Evolutionary conservation across 176 grass and related monocot genomes (phyloP).

Genomic region (Zea luxurians): DNA sequence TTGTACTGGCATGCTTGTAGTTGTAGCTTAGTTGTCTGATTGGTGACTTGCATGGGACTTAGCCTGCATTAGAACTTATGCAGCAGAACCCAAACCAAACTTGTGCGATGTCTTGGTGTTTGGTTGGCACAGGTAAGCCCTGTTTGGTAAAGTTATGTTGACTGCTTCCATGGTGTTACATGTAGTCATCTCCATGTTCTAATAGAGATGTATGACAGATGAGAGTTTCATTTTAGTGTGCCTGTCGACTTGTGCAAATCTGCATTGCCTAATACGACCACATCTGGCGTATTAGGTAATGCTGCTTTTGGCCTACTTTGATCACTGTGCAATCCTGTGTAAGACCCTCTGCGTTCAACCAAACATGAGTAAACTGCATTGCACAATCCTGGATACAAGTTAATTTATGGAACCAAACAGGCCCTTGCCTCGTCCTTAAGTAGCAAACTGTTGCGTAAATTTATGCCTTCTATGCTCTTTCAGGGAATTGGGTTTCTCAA

Average conservation of each 20-base stretch:
- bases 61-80: neutral
- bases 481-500: conserved; percentile 99
- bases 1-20: neutral
- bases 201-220: no score
- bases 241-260: neutral
- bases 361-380: neutral
- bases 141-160: no score
- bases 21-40: neutral
- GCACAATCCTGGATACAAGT: neutral
- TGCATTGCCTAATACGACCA: neutral
- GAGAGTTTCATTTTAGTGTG: no score
- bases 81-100: neutral
- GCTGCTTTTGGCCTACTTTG: neutral
- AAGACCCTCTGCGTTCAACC: no score
- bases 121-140: neutral
- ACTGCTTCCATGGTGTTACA: no score
- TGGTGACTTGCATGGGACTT: neutral
- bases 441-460: neutral
- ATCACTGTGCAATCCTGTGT: neutral
- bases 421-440: neutral
- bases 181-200: no score
- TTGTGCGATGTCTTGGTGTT: neutral
- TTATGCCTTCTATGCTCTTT: conserved; percentile 28
- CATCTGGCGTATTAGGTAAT: neutral
- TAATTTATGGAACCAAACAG: neutral